Evolutionary conservation across 2,329 filamentous ascomycete species (phyloP).

Genomic region (Ceratocystiopsis minuta): DNA sequence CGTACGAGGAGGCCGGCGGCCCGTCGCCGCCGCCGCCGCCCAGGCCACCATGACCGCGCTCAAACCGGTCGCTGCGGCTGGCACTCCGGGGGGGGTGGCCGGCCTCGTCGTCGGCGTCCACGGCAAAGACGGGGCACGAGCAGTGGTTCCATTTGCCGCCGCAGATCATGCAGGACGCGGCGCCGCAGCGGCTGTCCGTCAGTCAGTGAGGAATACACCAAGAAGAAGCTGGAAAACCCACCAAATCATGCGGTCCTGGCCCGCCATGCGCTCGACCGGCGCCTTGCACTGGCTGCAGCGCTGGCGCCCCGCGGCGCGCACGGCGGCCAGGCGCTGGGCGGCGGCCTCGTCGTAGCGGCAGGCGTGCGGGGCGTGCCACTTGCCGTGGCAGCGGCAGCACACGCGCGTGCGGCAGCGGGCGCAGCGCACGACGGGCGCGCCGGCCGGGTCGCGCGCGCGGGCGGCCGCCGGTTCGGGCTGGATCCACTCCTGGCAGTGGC

Average conservation of each 20-base stretch:
- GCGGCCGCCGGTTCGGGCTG: constrained; percentile 30
- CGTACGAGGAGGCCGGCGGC: not conserved
- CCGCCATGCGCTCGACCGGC: constrained; percentile 63
- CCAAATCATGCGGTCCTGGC: constrained; percentile 82
- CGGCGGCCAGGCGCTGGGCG: constrained; percentile 42
- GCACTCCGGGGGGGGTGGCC: too few relatives aligned
- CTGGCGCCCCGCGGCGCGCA: constrained; percentile 53
- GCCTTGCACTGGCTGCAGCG: constrained; percentile 56
- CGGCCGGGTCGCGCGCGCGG: too few relatives aligned
- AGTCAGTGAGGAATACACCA: not conserved
- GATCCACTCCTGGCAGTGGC: constrained; percentile 64
- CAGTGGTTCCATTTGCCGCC: constrained; percentile 69
- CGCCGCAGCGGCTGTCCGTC: constrained; percentile 48
- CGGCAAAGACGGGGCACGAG: constrained; percentile 56
- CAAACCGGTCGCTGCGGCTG: not conserved
- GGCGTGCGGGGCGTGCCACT: constrained; percentile 50
- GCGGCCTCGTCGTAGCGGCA: constrained; percentile 58
- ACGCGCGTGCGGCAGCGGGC: constrained; percentile 54
- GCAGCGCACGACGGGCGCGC: constrained; percentile 38
- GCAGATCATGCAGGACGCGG: constrained; percentile 78
- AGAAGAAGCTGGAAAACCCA: constrained; percentile 25
- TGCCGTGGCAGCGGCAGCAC: constrained; percentile 55
- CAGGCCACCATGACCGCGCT: too few relatives aligned
- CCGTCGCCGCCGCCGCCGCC: too few relatives aligned
- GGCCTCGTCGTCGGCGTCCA: too few relatives aligned